A percentile compares a stretch with the other conserved stretches of the same genome.
Evolutionary conservation across 1,284 basidiomycete genomes (phyloP).

Genomic region (Trametes sp.): DNA sequence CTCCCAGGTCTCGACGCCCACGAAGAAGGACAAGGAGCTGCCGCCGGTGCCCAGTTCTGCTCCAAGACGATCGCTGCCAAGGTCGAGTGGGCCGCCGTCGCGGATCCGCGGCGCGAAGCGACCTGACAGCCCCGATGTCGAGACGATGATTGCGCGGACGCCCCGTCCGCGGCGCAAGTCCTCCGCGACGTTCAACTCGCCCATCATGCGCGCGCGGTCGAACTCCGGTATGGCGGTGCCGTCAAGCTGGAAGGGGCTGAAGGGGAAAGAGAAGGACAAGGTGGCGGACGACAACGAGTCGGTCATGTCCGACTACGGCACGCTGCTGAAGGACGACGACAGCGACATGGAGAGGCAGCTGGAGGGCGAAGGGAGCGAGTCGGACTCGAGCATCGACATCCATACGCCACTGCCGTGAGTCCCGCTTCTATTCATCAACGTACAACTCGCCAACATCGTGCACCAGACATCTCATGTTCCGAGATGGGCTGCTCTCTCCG

Average conservation of each 20-base stretch:
- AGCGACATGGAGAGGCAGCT: conserved; percentile 39
- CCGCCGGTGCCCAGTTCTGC: conserved; percentile 17
- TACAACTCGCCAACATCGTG: not conserved
- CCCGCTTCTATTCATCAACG: not conserved
- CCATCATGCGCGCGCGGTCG: conserved; percentile 23
- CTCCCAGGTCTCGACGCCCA: conserved; percentile 9
- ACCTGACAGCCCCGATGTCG: conserved; percentile 55
- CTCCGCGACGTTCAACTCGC: conserved; percentile 33
- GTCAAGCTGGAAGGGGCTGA: conserved; percentile 31
- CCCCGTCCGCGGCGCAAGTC: conserved; percentile 50
- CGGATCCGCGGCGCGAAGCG: conserved; percentile 24
- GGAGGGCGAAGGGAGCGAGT: conserved; percentile 54
- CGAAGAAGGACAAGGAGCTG: conserved; percentile 21
- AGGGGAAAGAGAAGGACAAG: conserved; percentile 17
- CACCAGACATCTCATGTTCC: conserved; percentile 72
- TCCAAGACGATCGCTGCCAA: not conserved
- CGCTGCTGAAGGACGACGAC: conserved; percentile 35
- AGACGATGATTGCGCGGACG: conserved; percentile 53
- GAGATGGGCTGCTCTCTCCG: conserved; percentile 77
- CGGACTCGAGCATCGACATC: conserved; percentile 77
- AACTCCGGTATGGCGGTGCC: conserved; percentile 26
- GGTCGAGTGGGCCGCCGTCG: conserved; percentile 2
- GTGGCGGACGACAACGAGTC: conserved; percentile 30
- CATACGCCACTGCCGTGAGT: conserved; percentile 82
- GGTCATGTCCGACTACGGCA: conserved; percentile 33